Conservation (phyloP, 129 eudicot species). For the Scalesia atractyloides region DNA sequence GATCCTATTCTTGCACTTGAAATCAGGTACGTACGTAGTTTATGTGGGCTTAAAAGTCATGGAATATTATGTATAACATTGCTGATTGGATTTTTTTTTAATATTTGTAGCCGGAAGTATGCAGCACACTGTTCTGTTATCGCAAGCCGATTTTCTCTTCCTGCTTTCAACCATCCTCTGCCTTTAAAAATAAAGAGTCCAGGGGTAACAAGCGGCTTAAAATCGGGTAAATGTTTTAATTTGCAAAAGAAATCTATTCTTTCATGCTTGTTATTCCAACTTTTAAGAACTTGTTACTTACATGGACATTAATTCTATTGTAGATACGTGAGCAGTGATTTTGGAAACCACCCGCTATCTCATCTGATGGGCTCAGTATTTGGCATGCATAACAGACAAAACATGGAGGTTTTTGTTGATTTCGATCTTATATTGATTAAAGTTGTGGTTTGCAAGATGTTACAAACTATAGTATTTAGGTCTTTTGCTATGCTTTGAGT, state of each 20-base stretch:
- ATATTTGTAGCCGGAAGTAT: conserved; percentile 73
- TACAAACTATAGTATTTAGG: conserved; percentile 40
- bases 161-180: conserved; percentile 79
- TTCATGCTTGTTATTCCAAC: background rate
- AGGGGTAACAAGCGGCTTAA: conserved; percentile 73
- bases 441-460: conserved; percentile 9
- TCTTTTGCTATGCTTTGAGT: conserved; percentile 93
- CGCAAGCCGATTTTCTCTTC: conserved; percentile 83
- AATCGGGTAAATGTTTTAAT: conserved; percentile 61
- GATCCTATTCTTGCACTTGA: conserved; percentile 97
- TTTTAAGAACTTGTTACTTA: background rate
- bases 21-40: conserved; percentile 56
- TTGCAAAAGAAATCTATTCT: background rate
- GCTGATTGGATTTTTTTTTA: background rate
- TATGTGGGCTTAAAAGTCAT: background rate
- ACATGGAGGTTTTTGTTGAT: conserved; percentile 63
- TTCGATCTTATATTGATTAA: conserved; percentile 11
- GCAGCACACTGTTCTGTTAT: conserved; percentile 86
- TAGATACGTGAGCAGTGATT: conserved; percentile 98
- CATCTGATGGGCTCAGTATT: conserved; percentile 99
- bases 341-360: conserved; percentile 94
- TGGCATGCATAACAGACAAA: conserved; percentile 85
- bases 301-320: background rate
- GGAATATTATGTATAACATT: background rate
- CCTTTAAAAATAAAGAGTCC: conserved; percentile 65